Evolutionary conservation across 176 grass and related monocot species (phyloP), one percentile per base, ranked within the genome.

Genomic region (Alloteropsis semialata): DNA sequence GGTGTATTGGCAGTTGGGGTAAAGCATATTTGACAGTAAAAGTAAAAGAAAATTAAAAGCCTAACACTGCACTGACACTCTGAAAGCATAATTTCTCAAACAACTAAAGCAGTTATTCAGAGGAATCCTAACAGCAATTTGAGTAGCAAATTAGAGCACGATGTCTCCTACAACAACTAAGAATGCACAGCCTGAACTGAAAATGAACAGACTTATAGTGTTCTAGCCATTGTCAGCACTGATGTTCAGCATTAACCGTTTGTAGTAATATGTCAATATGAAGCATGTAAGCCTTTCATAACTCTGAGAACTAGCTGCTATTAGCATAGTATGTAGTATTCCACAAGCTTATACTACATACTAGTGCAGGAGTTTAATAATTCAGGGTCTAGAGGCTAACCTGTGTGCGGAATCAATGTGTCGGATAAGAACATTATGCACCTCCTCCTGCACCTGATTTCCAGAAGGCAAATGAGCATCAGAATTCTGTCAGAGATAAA

Each of bases 361-460:
- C 15, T 75, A n/a, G 65, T 73, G 77, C 55, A 61, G 37, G 7
- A 65, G 8, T 36, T 65, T 3, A 65, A 32, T 21, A 65, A 2
- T 38, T 36, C 33, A 17, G 29, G n/a, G 41, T 60, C 5, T 60
- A 60, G 63, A 81, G 66, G 28, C 69, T 76, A 86, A 91, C 89
- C 82, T 89, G 57, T 78, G 56, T 17, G 68, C 46, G 6, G 85
- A 88, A 83, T 88, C 92, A 42, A 87, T 87, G 85, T 92, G 86
- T 15, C 85, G 91, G 80, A 88, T 90, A 77, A 99, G 83, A 88
- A 90, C 78, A 84, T 82, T 89, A 51, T 96, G 88, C 73, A 99
- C 97, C 74, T 99, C 97, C 70, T 98, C 92, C 72, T 84, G 96
- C 63, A 98, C 90, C 95, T 97, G 84, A 87, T 72, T 72, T 5